These are phyloP conservation scores for Alnus glutinosa DNA, from an alignment of 306 rosid species.

Conservation along the genomic window DNA sequence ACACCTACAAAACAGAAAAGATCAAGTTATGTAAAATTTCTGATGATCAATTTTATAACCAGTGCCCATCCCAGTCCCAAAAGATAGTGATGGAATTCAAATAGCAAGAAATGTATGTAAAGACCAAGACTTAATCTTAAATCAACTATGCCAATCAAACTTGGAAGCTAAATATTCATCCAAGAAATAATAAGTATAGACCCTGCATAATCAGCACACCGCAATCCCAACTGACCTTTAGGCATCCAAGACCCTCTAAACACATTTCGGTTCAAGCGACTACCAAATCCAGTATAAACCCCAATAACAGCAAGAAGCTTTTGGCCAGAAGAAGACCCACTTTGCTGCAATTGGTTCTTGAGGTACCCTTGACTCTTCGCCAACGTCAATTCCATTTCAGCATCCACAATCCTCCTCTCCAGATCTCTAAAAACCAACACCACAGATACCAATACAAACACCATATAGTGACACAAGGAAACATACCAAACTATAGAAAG, in stretches of 20 bases:
- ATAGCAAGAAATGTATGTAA: neutral
- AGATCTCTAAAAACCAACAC: slow-evolving; percentile 54
- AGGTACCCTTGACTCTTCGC: slow-evolving; percentile 98
- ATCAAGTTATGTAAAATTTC: neutral
- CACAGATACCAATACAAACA: slow-evolving; percentile 8
- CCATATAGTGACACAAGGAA: neutral
- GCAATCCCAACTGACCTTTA: slow-evolving; percentile 60
- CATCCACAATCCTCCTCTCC: slow-evolving; percentile 93
- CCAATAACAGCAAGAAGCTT: slow-evolving; percentile 92
- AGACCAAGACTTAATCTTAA: slow-evolving; percentile 13
- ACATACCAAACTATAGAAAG: slow-evolving; percentile 8
- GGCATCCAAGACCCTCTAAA: slow-evolving; percentile 99
- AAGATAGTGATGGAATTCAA: neutral
- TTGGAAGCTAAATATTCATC: neutral
- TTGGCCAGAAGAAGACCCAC: slow-evolving; percentile 55
- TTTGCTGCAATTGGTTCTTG: slow-evolving; percentile 52
- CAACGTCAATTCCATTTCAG: slow-evolving; percentile 89
- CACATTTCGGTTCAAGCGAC: slow-evolving; percentile 69
- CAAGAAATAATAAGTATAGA: neutral
- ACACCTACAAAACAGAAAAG: neutral
- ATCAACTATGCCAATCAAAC: neutral
- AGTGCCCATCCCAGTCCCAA: neutral
- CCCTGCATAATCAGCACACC: neutral
- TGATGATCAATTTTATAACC: neutral
- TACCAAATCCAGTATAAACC: slow-evolving; percentile 95